These are phyloP conservation scores for Parastagonospora avenae DNA, from an alignment of 2,329 filamentous ascomycete species.

Conservation along the genomic window DNA sequence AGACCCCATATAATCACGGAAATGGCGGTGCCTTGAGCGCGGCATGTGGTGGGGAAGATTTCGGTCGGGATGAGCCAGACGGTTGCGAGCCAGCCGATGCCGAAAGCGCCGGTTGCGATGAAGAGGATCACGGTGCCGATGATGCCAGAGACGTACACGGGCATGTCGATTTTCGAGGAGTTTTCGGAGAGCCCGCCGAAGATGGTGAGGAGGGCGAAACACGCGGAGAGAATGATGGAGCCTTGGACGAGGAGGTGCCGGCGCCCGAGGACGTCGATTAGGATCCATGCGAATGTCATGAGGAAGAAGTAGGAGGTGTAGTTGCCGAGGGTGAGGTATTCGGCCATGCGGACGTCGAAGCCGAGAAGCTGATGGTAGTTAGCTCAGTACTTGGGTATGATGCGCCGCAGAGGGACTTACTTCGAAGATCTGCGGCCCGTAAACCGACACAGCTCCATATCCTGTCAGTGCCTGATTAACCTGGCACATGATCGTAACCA, in stretches of 20 bases:
- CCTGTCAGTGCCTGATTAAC: constrained; percentile 65
- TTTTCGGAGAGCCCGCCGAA: constrained; percentile 58
- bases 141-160: constrained; percentile 53
- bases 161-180: constrained; percentile 44
- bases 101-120: constrained; percentile 64
- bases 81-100: constrained; percentile 64
- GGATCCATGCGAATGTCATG: constrained; percentile 66
- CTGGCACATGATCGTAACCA: constrained; percentile 67
- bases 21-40: constrained; percentile 61
- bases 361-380: constrained; percentile 58
- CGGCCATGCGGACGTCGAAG: constrained; percentile 57
- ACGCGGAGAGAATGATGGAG: constrained; percentile 54
- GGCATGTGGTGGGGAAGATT: constrained; percentile 61
- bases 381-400: constrained; percentile 58
- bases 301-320: constrained; percentile 65
- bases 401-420: constrained; percentile 17
- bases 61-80: constrained; percentile 66
- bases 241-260: constrained; percentile 60
- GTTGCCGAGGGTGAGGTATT: constrained; percentile 65
- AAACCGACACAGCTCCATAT: constrained; percentile 66
- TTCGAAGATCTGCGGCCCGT: constrained; percentile 68
- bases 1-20: constrained; percentile 63
- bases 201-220: constrained; percentile 58
- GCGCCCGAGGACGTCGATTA: constrained; percentile 62
- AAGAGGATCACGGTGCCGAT: constrained; percentile 60